Conservation (phyloP, 495 filamentous ascomycete species). For the Xylaria longipes region DNA sequence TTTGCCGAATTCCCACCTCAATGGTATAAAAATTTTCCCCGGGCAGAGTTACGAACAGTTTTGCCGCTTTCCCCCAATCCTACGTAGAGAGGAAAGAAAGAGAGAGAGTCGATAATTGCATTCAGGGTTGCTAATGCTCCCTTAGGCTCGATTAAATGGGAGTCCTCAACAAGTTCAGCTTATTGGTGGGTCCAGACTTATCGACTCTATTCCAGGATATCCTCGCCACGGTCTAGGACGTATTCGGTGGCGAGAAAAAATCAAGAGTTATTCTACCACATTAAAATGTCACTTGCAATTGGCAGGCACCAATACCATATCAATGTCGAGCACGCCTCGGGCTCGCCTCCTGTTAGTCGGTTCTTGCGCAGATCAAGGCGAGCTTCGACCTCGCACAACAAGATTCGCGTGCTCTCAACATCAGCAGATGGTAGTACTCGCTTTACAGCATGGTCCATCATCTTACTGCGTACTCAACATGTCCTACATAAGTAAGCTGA, state of each 20-base stretch:
- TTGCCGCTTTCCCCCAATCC: not conserved
- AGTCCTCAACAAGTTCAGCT: not conserved
- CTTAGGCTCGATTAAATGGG: not conserved
- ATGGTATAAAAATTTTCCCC: not conserved
- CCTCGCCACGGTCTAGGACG: not conserved
- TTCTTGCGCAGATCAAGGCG: not conserved
- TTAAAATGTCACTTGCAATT: not conserved
- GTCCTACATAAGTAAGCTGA: slow-evolving; percentile 8
- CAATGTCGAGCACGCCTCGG: not conserved
- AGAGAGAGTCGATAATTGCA: not conserved
- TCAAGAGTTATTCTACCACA: not conserved
- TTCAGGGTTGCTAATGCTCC: not conserved
- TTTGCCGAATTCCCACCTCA: not conserved
- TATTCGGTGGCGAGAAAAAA: not conserved
- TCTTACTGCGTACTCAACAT: slow-evolving; percentile 1
- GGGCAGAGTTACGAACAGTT: not conserved
- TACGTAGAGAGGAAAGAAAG: not conserved
- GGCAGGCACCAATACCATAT: not conserved
- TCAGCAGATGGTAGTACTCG: not conserved
- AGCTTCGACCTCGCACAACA: not conserved
- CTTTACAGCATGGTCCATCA: not conserved
- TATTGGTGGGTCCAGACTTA: not conserved
- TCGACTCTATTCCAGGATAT: not conserved
- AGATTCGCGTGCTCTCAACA: not conserved
- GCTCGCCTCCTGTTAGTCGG: not conserved